phyloP scores from a whole-genome alignment of 2,329 filamentous ascomycete species.

The Fusarium citri region DNA sequence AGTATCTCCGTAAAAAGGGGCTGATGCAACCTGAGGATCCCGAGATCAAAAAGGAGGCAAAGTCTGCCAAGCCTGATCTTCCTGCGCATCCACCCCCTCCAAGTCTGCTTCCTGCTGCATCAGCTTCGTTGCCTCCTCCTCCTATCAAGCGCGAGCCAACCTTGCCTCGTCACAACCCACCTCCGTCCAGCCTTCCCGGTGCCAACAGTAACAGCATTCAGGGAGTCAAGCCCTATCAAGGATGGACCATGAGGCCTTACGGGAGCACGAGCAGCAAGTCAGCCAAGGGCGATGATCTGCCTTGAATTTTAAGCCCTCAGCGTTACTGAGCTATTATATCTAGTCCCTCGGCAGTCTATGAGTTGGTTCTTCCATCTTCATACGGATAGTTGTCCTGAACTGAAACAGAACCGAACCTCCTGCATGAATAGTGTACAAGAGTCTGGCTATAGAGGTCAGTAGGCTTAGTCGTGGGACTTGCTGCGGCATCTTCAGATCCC shows the following conservation, averaged over 20 bases:
- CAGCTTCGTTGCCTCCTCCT: conserved; percentile 53
- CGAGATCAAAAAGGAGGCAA: conserved; percentile 32
- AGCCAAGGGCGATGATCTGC: conserved; percentile 50
- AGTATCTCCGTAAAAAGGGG: conserved; percentile 72
- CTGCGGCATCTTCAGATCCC: neutral
- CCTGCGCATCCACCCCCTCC: conserved; percentile 35
- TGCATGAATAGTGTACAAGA: conserved; percentile 1
- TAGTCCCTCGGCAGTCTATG: neutral
- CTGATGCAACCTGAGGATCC: conserved; percentile 54
- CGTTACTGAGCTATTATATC: neutral
- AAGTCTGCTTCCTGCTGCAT: conserved; percentile 55
- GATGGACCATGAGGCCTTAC: conserved; percentile 54
- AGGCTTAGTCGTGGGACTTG: conserved; percentile 2
- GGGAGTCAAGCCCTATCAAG: conserved; percentile 52
- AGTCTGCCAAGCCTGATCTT: conserved; percentile 28
- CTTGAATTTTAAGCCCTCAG: conserved; percentile 36
- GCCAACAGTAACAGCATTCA: conserved; percentile 50
- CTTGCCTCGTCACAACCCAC: conserved; percentile 50
- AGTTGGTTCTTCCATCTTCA: neutral
- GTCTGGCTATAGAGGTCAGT: neutral
- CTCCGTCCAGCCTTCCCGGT: conserved; percentile 47
- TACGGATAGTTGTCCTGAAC: conserved; percentile 45
- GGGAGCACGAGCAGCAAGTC: conserved; percentile 49
- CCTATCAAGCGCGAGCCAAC: conserved; percentile 50
- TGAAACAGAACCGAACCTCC: conserved; percentile 1